phyloP scores from a whole-genome alignment of 2,329 filamentous ascomycete genomes.

The Claviceps maximensis region DNA sequence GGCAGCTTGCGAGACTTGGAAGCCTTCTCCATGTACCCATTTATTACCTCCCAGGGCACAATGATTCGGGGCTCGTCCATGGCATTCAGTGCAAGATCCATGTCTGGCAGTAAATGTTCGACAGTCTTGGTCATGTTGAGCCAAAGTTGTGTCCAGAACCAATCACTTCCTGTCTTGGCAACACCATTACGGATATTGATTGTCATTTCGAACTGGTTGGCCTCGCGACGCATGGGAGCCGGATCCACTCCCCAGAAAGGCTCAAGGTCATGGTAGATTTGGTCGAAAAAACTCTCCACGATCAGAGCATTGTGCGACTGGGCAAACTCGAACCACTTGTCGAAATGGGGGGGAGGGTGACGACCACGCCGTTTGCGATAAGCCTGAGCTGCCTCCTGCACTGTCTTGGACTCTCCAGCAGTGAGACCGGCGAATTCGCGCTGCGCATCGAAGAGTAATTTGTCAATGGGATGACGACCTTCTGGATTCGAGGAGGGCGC shows the following conservation, averaged over 20 bases:
- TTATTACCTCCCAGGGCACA: constrained; percentile 49
- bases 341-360: constrained; percentile 50
- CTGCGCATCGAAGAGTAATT: constrained; percentile 34
- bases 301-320: constrained; percentile 37
- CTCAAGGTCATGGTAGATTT: constrained; percentile 47
- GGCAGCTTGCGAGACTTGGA: constrained; percentile 31
- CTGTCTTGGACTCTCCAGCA: constrained; percentile 31
- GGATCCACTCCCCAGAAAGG: constrained; percentile 43
- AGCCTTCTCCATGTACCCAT: constrained; percentile 39
- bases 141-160: constrained; percentile 47
- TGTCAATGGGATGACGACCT: constrained; percentile 36
- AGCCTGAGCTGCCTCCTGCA: constrained; percentile 40
- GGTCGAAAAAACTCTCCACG: constrained; percentile 51
- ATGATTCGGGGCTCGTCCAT: constrained; percentile 56
- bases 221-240: constrained; percentile 35
- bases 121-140: constrained; percentile 38
- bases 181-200: constrained; percentile 42
- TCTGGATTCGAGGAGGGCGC: neutral
- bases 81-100: constrained; percentile 53
- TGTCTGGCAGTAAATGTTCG: constrained; percentile 46
- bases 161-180: constrained; percentile 37
- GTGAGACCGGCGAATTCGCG: constrained; percentile 25
- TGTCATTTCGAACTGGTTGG: constrained; percentile 44
- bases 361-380: constrained; percentile 46
- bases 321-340: constrained; percentile 46